Evolutionary conservation across 2,329 filamentous ascomycete species (phyloP), one percentile per base, ranked within the genome.

Genomic region (Bipolaris zeicola): DNA sequence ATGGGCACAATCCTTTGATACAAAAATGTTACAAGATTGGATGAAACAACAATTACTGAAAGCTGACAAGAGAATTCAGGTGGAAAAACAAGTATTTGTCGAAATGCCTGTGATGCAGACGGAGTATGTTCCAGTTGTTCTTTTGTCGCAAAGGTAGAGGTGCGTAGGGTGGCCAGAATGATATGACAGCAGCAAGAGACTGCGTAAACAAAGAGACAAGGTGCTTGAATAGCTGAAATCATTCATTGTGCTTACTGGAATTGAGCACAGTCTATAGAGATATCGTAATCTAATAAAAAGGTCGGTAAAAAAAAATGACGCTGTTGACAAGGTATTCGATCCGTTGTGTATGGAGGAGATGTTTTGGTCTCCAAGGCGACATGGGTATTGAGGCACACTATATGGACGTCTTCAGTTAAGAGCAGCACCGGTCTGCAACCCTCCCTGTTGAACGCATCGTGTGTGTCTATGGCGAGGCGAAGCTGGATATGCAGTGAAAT

Each of bases 211-310:
- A 37, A 44, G 39, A 44, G 10, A n/a, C n/a, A 20, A 11, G 3
- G 8, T 18, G 1, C 3, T 8, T 16, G 8, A 31, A 36, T 11
- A 5, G n/a, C 20, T n/a, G 7, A 31, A 7, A 37, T 43, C 18
- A 28, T 20, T 33, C 26, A 51, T 44, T 44, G 3, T 52, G 43
- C 22, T 22, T 45, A 20, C 38, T 26, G 38, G 11, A 31, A 6
- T 28, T 44, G 33, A 16, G 37, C 8, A 26, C 31, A n/a, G 34
- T 46, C 47, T 49, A 55, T 55, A 33, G 24, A 45, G 28, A n/a
- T 33, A 50, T 37, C 50, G 37, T 55, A 34, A 37, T 13, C 31
- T 24, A 31, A 13, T 46, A 33, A 22, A 33, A 28, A 36, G 24
- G 24, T 14, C 18, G 39, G n/a, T 14, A 33, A 8, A 31, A 24